Conservation (phyloP, 148 eudicot genomes). For the Camellia lanceoleosa region DNA sequence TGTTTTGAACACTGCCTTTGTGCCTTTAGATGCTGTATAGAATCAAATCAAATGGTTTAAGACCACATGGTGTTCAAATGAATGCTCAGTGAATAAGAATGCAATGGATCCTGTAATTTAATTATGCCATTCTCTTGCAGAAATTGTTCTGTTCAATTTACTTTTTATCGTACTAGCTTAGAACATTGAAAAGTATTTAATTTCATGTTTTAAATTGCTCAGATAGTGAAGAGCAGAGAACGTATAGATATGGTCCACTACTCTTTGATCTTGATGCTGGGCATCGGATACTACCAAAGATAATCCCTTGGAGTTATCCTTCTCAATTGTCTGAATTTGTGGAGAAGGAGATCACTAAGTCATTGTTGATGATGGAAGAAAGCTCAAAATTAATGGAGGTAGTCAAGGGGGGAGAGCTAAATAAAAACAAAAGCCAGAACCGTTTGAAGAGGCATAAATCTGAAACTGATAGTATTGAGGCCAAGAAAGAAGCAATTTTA, state of each 20-base stretch:
- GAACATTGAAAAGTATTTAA: neutral
- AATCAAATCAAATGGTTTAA: neutral
- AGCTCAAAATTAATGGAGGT: slow-evolving; percentile 29
- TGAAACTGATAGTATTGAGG: slow-evolving; percentile 41
- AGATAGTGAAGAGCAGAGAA: slow-evolving; percentile 39
- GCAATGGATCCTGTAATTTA: neutral
- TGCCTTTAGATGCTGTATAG: neutral
- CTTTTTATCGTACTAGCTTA: neutral
- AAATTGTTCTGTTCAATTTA: neutral
- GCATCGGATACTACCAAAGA: slow-evolving; percentile 60
- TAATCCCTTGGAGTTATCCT: slow-evolving; percentile 61
- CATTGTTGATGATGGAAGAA: slow-evolving; percentile 48
- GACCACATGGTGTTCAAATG: neutral
- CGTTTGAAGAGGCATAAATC: slow-evolving; percentile 20
- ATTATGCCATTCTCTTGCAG: neutral
- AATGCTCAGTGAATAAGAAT: slow-evolving; percentile 3
- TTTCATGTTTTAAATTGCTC: slow-evolving; percentile 19
- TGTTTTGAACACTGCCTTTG: neutral
- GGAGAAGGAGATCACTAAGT: slow-evolving; percentile 66
- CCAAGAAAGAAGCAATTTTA: slow-evolving; percentile 78
- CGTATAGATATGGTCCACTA: slow-evolving; percentile 35
- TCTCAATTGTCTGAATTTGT: slow-evolving; percentile 66
- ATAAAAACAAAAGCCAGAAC: slow-evolving; percentile 16
- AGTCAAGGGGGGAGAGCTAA: slow-evolving; percentile 43
- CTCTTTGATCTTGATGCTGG: slow-evolving; percentile 66